Base-by-base conservation (phyloP, 371 early-diverging fungal genomes). In the Mucor sp. region DNA sequence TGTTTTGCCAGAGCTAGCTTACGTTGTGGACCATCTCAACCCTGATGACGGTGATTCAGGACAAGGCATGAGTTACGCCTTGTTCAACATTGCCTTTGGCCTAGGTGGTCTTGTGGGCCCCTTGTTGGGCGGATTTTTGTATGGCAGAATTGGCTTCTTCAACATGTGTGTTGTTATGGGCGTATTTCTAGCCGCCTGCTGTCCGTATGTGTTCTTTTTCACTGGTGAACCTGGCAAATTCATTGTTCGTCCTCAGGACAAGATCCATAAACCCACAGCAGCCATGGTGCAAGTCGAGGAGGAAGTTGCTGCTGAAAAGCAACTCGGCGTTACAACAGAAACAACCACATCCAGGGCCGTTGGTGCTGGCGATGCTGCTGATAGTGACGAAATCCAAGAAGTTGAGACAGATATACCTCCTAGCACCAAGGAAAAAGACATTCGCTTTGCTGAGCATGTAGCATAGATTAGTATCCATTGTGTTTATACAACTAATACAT, bases 31-130 rank as follows among this genome's bases (percentile, higher is more conserved):
- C 5, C 56, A 66, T 7, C 67, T 74, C 15, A 70, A 70, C 35
- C 43, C 63, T 19, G 72, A 74, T 15, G 72, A 65, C 32, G 79
- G 79, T 2, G 82, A 82, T 60, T 75, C 76, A 25, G 84, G 81
- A 3, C 80, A 71, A 50, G 84, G 79, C 5, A 75, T 77, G 50
- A 78, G 78, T 0, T 86, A 81, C 67, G 83, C 80, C 5, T 62
- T 86, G 37, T 82, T 86, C 64, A 86, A 86, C 65, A 75, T 86
- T 43, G 78, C 84, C 2, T 86, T 84, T 69, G 79, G 72, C 8
- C 65, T 77, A 12, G 86, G 86, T 23, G 66, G 62, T 25, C 37
- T 66, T 28, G 58, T 70, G 2, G 70, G 69, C 0, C 70, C 74
- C n/a, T 28, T 71, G 2, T 6, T 70, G 2, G 72, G 67, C 19